Evolutionary conservation across 1,139 yeast genomes (phyloP).

Genomic region (Blastobotrys capitulatus): DNA sequence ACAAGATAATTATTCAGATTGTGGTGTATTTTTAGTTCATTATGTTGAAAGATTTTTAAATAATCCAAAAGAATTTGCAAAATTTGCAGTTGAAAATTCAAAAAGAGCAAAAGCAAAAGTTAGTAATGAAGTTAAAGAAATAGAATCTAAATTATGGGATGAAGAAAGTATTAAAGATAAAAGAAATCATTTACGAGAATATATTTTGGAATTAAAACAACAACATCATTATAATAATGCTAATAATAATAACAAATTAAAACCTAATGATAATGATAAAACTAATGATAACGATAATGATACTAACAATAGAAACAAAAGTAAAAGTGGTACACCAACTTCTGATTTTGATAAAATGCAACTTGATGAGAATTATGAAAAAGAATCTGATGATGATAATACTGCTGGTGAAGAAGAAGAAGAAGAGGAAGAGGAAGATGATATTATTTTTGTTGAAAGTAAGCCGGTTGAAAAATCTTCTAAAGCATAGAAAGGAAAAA

Average conservation of each 20-base stretch:
- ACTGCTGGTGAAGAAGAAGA: neutral
- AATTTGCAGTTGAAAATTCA: slow-evolving; percentile 40
- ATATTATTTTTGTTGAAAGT: slow-evolving; percentile 12
- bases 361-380: neutral
- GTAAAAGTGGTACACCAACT: neutral
- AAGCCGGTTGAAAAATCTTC: slow-evolving; percentile 1
- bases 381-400: neutral
- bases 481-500: neutral
- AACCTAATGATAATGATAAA: neutral
- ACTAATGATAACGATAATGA: neutral
- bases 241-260: too few relatives aligned
- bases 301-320: neutral
- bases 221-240: neutral
- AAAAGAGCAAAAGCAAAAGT: neutral
- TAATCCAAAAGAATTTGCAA: slow-evolving; percentile 45
- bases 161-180: slow-evolving; percentile 7
- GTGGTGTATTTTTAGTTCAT: slow-evolving; percentile 89
- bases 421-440: slow-evolving; percentile 12
- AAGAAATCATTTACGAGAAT: slow-evolving; percentile 5
- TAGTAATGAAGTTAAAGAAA: slow-evolving; percentile 11
- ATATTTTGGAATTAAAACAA: slow-evolving; percentile 1
- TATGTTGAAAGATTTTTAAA: slow-evolving; percentile 64
- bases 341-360: slow-evolving; percentile 2
- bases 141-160: slow-evolving; percentile 19
- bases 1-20: slow-evolving; percentile 87